Conservation (phyloP, 192 early-diverging fungal genomes). For the Podila verticillata region DNA sequence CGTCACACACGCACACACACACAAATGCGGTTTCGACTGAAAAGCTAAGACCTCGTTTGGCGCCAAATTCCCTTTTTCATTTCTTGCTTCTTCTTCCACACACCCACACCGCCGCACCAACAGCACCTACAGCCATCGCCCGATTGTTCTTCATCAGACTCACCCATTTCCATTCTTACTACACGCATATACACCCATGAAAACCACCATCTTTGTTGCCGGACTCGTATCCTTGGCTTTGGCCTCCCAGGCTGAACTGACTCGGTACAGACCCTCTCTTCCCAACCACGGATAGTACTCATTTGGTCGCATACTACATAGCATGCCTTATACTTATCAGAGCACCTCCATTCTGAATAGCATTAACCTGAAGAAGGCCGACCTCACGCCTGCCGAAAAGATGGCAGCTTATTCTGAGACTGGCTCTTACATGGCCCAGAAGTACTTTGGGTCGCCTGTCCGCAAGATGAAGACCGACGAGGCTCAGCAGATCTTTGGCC, state of each 20-base stretch:
- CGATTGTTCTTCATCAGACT: background rate
- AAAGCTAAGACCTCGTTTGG: too few species aligned
- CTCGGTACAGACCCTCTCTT: conserved; percentile 4
- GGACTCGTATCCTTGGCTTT: conserved; percentile 25
- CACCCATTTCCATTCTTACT: background rate
- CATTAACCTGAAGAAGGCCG: conserved; percentile 72
- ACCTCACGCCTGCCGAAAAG: conserved; percentile 67
- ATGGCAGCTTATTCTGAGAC: conserved; percentile 71
- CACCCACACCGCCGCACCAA: background rate
- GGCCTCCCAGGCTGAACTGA: conserved; percentile 19
- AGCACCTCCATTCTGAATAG: conserved; percentile 22
- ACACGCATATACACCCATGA: conserved; percentile 1
- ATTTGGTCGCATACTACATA: too few species aligned
- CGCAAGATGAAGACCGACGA: conserved; percentile 50
- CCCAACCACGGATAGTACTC: background rate
- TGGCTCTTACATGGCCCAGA: conserved; percentile 76
- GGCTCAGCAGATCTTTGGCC: conserved; percentile 53
- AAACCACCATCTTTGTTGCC: background rate
- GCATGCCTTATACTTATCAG: background rate
- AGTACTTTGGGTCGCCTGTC: conserved; percentile 71
- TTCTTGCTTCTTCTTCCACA: background rate
- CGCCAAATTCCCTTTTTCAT: background rate
- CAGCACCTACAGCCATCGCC: background rate
- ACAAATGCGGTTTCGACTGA: too few species aligned
- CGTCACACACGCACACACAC: background rate